Evolutionary conservation across 106 monocot species (phyloP).

Genomic region (Dendrobium officinale): DNA sequence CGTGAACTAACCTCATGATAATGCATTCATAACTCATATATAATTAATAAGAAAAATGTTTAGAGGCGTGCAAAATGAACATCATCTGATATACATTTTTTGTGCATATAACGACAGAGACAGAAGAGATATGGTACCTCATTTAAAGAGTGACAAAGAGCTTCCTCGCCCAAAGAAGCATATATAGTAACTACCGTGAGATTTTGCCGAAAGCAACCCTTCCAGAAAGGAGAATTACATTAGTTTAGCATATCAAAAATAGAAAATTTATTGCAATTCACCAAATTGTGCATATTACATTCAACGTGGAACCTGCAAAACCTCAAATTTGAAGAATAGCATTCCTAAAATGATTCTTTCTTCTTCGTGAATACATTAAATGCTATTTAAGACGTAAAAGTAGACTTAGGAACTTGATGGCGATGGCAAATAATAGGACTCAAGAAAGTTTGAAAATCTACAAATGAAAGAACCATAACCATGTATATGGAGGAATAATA

Average conservation of each 20-base stretch:
- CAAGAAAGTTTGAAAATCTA: background rate
- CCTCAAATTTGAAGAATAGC: background rate
- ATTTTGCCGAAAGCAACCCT: slow-evolving; percentile 92
- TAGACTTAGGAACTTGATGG: background rate
- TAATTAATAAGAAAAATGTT: background rate
- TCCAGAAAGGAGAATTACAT: slow-evolving; percentile 6
- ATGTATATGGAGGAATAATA: background rate
- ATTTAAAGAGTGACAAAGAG: slow-evolving; percentile 92
- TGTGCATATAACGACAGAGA: background rate
- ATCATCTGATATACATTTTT: background rate
- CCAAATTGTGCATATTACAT: background rate
- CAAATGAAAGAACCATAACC: background rate
- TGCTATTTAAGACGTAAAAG: background rate
- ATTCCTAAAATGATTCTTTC: background rate
- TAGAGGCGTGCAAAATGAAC: background rate
- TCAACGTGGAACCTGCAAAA: background rate
- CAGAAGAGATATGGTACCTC: slow-evolving; percentile 41
- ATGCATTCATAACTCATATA: background rate
- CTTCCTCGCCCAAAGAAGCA: slow-evolving; percentile 88
- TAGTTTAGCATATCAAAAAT: background rate
- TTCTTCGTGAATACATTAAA: background rate
- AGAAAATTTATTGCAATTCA: slow-evolving; percentile 3
- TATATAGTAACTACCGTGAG: slow-evolving; percentile 92
- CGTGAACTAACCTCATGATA: background rate
- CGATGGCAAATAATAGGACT: background rate